These are phyloP conservation scores for Datura wrightii DNA, from an alignment of 257 asterid genomes.

Conservation along the genomic window DNA sequence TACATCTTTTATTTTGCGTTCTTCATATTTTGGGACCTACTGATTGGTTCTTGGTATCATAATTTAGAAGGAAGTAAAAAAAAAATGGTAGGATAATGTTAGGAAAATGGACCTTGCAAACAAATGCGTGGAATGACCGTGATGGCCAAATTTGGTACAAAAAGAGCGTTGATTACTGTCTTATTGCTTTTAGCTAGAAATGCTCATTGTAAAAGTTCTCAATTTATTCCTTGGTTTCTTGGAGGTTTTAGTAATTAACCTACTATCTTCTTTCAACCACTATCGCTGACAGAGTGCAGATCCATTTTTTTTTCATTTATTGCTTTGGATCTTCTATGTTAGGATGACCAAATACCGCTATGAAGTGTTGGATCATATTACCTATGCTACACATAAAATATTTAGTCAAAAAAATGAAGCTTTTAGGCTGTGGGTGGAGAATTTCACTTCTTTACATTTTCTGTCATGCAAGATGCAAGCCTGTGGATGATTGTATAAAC, in stretches of 20 bases:
- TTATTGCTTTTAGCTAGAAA: background rate
- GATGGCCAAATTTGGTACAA: background rate
- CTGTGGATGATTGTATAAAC: background rate
- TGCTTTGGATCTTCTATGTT: background rate
- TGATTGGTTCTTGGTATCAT: slow-evolving; percentile 11
- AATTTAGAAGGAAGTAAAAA: background rate
- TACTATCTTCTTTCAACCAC: background rate
- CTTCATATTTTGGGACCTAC: background rate
- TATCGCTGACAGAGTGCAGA: background rate
- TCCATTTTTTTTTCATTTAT: background rate
- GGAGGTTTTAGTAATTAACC: background rate
- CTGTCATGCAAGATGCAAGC: background rate
- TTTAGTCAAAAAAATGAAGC: background rate
- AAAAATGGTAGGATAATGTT: background rate
- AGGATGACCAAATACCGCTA: background rate
- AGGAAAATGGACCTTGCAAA: background rate
- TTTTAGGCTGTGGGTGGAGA: background rate
- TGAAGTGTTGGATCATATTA: background rate
- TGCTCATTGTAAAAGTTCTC: background rate
- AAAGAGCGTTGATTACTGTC: background rate
- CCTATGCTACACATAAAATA: background rate
- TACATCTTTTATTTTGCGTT: background rate
- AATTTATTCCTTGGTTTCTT: background rate
- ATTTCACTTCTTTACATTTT: background rate
- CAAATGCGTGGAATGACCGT: background rate